Conservation (phyloP, 179 eudicot genomes). For the Beta lomatogona region DNA sequence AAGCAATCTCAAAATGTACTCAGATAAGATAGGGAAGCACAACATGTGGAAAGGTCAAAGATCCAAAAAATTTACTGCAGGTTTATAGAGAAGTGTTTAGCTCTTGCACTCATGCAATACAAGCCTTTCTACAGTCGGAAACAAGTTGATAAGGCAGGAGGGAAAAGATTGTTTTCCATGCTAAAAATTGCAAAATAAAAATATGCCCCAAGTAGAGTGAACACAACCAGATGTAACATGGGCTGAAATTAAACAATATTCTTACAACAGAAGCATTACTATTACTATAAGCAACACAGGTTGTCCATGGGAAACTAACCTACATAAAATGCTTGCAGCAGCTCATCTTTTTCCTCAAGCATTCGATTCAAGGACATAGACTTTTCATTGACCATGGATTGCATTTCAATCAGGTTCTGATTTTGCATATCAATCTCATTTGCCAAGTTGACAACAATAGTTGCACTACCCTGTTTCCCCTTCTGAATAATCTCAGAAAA, state of each 20-base stretch:
- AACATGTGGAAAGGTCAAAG: background rate
- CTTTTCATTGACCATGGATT: slow-evolving; percentile 39
- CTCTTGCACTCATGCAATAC: background rate
- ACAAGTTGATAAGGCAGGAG: background rate
- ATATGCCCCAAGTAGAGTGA: background rate
- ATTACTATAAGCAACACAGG: background rate
- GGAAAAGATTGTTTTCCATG: background rate
- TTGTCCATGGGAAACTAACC: slow-evolving; percentile 34
- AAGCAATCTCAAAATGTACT: background rate
- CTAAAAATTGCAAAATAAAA: background rate
- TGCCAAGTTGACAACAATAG: slow-evolving; percentile 38
- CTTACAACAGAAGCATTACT: background rate
- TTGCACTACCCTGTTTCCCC: slow-evolving; percentile 37
- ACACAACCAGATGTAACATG: background rate
- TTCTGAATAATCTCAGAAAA: slow-evolving; percentile 40
- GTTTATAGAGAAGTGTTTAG: background rate
- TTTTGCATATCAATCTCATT: slow-evolving; percentile 46
- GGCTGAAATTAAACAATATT: background rate
- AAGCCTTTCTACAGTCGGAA: background rate
- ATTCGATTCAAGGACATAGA: slow-evolving; percentile 34
- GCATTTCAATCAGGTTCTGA: slow-evolving; percentile 38
- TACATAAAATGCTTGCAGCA: slow-evolving; percentile 41
- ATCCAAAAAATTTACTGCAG: background rate
- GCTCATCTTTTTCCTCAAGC: slow-evolving; percentile 45
- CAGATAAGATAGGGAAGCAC: background rate